A percentile compares a stretch with the other conserved stretches of the same genome.
Evolutionary conservation across 306 rosid species (phyloP).

Genomic region (Prunus dulcis): DNA sequence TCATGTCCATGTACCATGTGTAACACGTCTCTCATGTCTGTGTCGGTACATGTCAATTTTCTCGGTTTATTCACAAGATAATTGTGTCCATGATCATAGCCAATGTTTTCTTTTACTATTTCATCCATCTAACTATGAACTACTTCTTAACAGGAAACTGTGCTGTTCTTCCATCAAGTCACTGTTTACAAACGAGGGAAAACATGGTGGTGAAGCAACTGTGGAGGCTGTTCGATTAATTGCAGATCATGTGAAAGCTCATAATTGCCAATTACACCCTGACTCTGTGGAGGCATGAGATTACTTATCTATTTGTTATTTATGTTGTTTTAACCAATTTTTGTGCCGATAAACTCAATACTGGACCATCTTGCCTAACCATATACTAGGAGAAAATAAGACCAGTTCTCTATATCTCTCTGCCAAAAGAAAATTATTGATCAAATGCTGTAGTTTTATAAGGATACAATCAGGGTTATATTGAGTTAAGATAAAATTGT

Average conservation of each 20-base stretch:
- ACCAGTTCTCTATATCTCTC: not conserved
- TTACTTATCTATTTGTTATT: not conserved
- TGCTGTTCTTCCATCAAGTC: constrained; percentile 73
- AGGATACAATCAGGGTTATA: not conserved
- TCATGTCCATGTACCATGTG: not conserved
- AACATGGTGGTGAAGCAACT: constrained; percentile 88
- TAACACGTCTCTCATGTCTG: not conserved
- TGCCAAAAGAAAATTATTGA: not conserved
- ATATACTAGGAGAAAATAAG: not conserved
- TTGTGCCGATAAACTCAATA: not conserved
- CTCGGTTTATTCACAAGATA: not conserved
- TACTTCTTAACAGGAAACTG: constrained; percentile 60
- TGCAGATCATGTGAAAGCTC: constrained; percentile 73
- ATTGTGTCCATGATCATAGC: not conserved
- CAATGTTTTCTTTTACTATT: not conserved
- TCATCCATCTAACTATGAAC: not conserved
- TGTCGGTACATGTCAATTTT: not conserved
- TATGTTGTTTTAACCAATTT: not conserved
- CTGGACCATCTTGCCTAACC: not conserved
- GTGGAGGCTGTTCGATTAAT: constrained; percentile 87
- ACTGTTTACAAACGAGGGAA: constrained; percentile 77
- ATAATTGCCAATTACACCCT: constrained; percentile 77
- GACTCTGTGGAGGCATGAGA: constrained; percentile 67
- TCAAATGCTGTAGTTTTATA: not conserved
- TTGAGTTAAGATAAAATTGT: not conserved